phyloP scores from a whole-genome alignment of 345 rosid species.

The Microthlaspi erraticum region DNA sequence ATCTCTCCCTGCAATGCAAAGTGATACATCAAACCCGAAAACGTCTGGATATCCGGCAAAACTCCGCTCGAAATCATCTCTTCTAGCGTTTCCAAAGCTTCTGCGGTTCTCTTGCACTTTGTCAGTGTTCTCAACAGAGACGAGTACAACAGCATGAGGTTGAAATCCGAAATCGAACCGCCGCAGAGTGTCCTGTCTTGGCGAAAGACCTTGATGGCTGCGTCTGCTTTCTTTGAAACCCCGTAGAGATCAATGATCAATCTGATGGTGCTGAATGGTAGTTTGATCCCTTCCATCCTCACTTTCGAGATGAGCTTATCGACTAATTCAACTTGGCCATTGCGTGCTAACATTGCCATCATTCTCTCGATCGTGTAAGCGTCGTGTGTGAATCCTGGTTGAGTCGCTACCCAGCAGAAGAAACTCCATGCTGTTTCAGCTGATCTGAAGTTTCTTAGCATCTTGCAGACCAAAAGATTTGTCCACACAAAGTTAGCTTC shows the following conservation, averaged over 20 bases:
- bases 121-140: conserved; percentile 77
- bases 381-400: conserved; percentile 83
- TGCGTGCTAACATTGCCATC: conserved; percentile 74
- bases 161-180: conserved; percentile 56
- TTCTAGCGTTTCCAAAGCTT: conserved; percentile 68
- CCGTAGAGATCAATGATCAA: conserved; percentile 84
- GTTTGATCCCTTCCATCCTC: conserved; percentile 63
- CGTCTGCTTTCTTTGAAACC: conserved; percentile 80
- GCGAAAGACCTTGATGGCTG: conserved; percentile 75
- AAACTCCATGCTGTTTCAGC: conserved; percentile 82
- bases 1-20: conserved; percentile 78
- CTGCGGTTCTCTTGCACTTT: conserved; percentile 69
- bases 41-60: conserved; percentile 80
- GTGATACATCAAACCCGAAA: conserved; percentile 82
- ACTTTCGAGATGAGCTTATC: conserved; percentile 71
- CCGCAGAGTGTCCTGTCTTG: conserved; percentile 65
- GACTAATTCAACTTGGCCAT: conserved; percentile 70
- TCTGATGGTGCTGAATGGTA: conserved; percentile 82
- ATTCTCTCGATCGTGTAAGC: conserved; percentile 74
- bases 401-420: conserved; percentile 92
- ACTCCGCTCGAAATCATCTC: conserved; percentile 69
- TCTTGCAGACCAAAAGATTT: conserved; percentile 77
- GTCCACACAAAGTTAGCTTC: conserved; percentile 87
- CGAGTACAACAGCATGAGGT: conserved; percentile 78
- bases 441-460: conserved; percentile 73